Conservation (phyloP, 768 basidiomycete species). For the Pulveroboletus sp. region DNA sequence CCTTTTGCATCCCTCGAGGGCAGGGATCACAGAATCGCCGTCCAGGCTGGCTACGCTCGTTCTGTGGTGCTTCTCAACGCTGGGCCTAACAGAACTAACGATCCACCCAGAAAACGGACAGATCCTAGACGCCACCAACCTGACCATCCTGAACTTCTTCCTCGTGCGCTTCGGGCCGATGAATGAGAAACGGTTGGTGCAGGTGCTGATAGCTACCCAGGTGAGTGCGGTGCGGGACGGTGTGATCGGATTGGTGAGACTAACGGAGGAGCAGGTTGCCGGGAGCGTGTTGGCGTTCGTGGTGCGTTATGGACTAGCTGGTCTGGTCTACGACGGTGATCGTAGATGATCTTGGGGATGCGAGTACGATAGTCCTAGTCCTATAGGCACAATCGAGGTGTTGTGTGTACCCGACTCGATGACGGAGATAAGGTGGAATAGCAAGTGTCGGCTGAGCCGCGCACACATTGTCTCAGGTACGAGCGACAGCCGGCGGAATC, state of each 20-base stretch:
- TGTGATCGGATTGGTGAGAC: background rate
- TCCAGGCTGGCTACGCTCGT: slow-evolving; percentile 48
- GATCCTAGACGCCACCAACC: slow-evolving; percentile 74
- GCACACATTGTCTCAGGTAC: too few relatives aligned
- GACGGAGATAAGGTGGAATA: slow-evolving; percentile 25
- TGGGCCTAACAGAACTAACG: slow-evolving; percentile 67
- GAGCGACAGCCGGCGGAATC: slow-evolving; percentile 11
- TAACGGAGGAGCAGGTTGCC: slow-evolving; percentile 41
- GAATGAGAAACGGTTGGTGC: slow-evolving; percentile 76
- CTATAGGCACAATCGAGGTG: too few relatives aligned
- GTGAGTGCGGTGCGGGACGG: slow-evolving; percentile 31
- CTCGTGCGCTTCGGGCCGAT: slow-evolving; percentile 79
- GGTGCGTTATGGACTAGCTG: slow-evolving; percentile 85
- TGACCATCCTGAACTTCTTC: slow-evolving; percentile 87
- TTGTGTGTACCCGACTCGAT: background rate
- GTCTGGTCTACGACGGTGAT: slow-evolving; percentile 89
- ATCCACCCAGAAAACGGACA: slow-evolving; percentile 47
- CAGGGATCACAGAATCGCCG: slow-evolving; percentile 55
- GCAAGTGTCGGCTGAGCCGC: slow-evolving; percentile 3
- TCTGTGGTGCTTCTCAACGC: slow-evolving; percentile 52
- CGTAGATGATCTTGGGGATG: slow-evolving; percentile 46
- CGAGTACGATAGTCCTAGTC: too few relatives aligned
- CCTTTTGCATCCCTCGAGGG: slow-evolving; percentile 72
- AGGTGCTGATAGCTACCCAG: slow-evolving; percentile 70
- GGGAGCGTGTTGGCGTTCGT: slow-evolving; percentile 82